A percentile compares a stretch with the other conserved stretches of the same genome.
These are phyloP conservation scores for Alternaria viburni DNA, from an alignment of 2,329 filamentous ascomycete genomes.

Conservation along the genomic window DNA sequence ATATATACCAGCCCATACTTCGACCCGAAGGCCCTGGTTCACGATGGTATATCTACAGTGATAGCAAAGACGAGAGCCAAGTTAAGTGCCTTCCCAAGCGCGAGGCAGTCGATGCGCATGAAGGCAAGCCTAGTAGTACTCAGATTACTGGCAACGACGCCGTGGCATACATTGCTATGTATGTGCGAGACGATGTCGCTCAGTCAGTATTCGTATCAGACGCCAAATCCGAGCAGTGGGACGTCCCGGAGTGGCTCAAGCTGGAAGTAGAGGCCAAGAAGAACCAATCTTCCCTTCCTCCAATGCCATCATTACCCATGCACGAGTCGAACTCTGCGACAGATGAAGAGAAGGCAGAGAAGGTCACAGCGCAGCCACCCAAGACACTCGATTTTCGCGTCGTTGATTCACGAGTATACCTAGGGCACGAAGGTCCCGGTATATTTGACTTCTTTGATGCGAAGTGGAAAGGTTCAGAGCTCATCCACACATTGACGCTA, in stretches of 20 bases:
- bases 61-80: constrained; percentile 59
- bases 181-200: constrained; percentile 59
- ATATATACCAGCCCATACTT: constrained; percentile 65
- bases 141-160: constrained; percentile 53
- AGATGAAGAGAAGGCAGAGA: constrained; percentile 7
- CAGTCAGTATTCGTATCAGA: constrained; percentile 47
- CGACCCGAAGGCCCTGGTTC: constrained; percentile 62
- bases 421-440: constrained; percentile 46
- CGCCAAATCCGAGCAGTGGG: constrained; percentile 55
- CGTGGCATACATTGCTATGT: constrained; percentile 63
- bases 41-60: constrained; percentile 66
- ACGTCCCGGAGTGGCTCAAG: constrained; percentile 51
- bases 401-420: constrained; percentile 43
- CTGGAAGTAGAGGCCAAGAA: constrained; percentile 37
- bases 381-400: constrained; percentile 37
- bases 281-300: constrained; percentile 14
- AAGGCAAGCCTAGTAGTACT: constrained; percentile 52
- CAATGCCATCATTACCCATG: constrained; percentile 14
- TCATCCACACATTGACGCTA: constrained; percentile 30
- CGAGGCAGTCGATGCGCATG: constrained; percentile 59
- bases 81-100: constrained; percentile 64
- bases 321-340: constrained; percentile 7
- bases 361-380: constrained; percentile 1
- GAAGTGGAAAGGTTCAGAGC: constrained; percentile 25
- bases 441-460: constrained; percentile 42